Base-by-base conservation (phyloP, 2,329 filamentous ascomycete genomes). In the Fusarium metavorans region DNA sequence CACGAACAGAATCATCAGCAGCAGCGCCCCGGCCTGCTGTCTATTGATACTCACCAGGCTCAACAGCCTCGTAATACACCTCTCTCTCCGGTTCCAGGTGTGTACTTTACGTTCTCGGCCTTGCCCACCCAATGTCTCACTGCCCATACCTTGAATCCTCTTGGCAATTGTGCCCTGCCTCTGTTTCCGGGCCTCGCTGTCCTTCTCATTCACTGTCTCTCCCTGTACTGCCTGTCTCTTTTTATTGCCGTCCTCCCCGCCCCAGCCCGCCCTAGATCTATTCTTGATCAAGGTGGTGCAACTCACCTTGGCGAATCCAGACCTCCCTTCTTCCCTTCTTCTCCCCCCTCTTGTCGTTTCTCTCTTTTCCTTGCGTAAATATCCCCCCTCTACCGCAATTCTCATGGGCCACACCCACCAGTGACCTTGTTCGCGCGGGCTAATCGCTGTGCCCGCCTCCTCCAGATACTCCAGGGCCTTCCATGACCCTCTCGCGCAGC, bases 401-500 rank as follows among this genome's bases (percentile, higher is more conserved):
- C 67, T 58, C 64, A 72, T 71, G 69, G 66, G 64, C 59, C 54
- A 52, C 43, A 54, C 69, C 69, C 20, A 52, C 32, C 54, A 65
- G 70, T 69, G 64, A 62, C 60, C 62, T 63, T 59, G 30, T 68
- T 72, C 18, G 48, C 66, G 64, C 73, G 60, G 70, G 77, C 80
- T 82, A 79, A 81, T 67, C 70, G 74, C 64, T 75, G 70, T 76
- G 71, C 68, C 65, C 71, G 66, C 67, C 45, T 72, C 63, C 67
- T 69, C 48, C 66, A 89, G 87, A 89, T 80, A 91, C 88, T 61
- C 88, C 90, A 50, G 87, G 85, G 77, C 80, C 83, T 76, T 84
- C 86, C 79, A 98, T 98, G 95, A 94, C 94, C 76, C 86, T 96
- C 73, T 97, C 95, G 76, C 92, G 95, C 84, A 97, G 94, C 81